Evolutionary conservation across 2,329 filamentous ascomycete genomes (phyloP).

Genomic region (Hysterium pulicare): DNA sequence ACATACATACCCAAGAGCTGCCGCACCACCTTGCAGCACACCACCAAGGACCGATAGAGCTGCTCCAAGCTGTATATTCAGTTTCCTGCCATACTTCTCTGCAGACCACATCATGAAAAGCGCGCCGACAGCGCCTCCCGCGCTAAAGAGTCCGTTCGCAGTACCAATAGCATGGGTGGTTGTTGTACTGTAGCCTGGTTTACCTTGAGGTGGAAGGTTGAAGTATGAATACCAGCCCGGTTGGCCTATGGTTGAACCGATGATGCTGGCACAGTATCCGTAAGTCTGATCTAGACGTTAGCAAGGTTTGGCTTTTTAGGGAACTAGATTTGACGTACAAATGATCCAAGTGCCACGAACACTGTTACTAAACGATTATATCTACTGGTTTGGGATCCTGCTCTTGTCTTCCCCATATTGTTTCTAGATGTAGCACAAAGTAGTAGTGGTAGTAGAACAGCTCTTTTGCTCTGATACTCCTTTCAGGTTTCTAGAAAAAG

Average conservation of each 20-base stretch:
- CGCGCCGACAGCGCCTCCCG: slow-evolving; percentile 47
- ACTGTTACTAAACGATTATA: slow-evolving; percentile 15
- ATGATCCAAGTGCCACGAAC: slow-evolving; percentile 17
- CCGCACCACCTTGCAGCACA: slow-evolving; percentile 46
- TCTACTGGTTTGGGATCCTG: slow-evolving; percentile 15
- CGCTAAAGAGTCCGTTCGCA: slow-evolving; percentile 49
- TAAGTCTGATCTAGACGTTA: slow-evolving; percentile 37
- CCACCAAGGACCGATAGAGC: slow-evolving; percentile 46
- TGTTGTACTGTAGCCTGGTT: slow-evolving; percentile 44
- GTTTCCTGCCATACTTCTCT: slow-evolving; percentile 43
- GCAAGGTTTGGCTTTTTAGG: background rate
- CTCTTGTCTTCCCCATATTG: slow-evolving; percentile 5
- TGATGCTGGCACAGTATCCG: slow-evolving; percentile 51
- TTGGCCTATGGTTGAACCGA: slow-evolving; percentile 52
- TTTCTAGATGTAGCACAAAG: no score
- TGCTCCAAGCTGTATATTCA: slow-evolving; percentile 47
- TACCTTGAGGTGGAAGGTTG: slow-evolving; percentile 42
- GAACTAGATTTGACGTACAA: slow-evolving; percentile 8
- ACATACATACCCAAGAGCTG: slow-evolving; percentile 38
- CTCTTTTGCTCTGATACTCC: background rate
- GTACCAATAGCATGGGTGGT: slow-evolving; percentile 49
- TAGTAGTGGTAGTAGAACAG: no score
- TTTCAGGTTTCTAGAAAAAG: background rate
- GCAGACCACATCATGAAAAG: slow-evolving; percentile 52
- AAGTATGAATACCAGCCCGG: slow-evolving; percentile 53